Base-by-base conservation (phyloP, 805 yeast genomes). In the Saccharomycopsis sp. region DNA sequence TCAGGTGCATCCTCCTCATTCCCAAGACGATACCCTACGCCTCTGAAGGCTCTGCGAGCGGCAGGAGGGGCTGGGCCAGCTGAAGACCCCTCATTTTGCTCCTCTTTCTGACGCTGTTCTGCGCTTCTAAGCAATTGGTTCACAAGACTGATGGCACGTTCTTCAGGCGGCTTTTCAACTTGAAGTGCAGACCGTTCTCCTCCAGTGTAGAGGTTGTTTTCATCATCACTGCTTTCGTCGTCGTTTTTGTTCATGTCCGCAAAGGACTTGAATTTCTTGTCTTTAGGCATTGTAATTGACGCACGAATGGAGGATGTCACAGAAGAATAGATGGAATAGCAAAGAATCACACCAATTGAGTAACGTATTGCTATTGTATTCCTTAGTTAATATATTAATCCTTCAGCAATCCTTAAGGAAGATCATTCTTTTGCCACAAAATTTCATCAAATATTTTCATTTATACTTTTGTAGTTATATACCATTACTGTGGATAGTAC, bases 161-260 rank as follows among this genome's bases (percentile, higher is more conserved):
- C 71, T 58, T 73, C 73, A 63, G 76, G 76, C 23, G 94, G 94
- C 66, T 87, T 87, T 64, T 89, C 89, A 20, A 88, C 92, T 69
- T 86, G 87, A 63, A 88, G 74, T 2, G 84, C 94, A 1, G 92
- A 86, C 59, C 88, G 87, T 69, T 87, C 89, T 55, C 81, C 81
- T 15, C 85, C 85, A 0, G 88, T 85, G 71, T 81, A 84, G 61
- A 84, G 80, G 65, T 84, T 82, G 58, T 85, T 80, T 44, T 78
- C 79, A 59, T 81, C 85, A 62, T 80, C 83, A n/a, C 49, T 44
- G 22, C 49, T n/a, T 3, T 44, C 49, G 22, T 19, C 22, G 49
- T 44, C 49, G 49, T 19, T 19, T 44, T 17, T 44, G 22, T 44
- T 44, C 20, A 44, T 3, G 22, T 44, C 49, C 5, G 49, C 3